A percentile compares a stretch with the other conserved stretches of the same genome.
These are phyloP conservation scores for Fagopyrum esculentum DNA, from an alignment of 148 eudicot species.

Conservation along the genomic window DNA sequence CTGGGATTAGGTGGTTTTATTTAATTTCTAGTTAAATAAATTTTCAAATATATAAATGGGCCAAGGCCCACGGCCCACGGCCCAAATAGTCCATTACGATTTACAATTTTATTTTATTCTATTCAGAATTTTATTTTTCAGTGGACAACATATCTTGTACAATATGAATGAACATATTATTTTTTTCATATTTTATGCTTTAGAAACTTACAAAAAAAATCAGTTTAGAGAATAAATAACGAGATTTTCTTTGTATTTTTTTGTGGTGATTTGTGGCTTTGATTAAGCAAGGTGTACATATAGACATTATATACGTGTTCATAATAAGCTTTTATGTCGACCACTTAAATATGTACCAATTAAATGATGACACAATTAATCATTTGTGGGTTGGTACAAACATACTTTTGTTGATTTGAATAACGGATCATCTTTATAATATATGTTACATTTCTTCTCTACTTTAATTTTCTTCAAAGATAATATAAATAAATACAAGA, in stretches of 20 bases:
- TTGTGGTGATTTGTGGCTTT: not conserved
- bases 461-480: not conserved
- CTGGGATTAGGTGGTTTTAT: no score
- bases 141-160: no score
- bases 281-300: not conserved
- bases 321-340: not conserved
- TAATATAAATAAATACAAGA: not conserved
- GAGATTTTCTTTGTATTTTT: not conserved
- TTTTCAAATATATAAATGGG: no score
- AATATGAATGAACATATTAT: no score
- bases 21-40: no score
- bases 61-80: no score
- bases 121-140: no score
- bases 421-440: not conserved
- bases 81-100: not conserved
- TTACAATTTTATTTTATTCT: no score
- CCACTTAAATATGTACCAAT: not conserved
- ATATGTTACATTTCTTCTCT: not conserved
- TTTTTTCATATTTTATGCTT: not conserved
- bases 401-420: not conserved
- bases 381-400: not conserved
- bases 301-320: not conserved
- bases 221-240: not conserved
- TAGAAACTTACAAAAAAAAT: not conserved
- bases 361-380: not conserved